Conservation (phyloP, 306 rosid species). For the Quercus engelmannii region DNA sequence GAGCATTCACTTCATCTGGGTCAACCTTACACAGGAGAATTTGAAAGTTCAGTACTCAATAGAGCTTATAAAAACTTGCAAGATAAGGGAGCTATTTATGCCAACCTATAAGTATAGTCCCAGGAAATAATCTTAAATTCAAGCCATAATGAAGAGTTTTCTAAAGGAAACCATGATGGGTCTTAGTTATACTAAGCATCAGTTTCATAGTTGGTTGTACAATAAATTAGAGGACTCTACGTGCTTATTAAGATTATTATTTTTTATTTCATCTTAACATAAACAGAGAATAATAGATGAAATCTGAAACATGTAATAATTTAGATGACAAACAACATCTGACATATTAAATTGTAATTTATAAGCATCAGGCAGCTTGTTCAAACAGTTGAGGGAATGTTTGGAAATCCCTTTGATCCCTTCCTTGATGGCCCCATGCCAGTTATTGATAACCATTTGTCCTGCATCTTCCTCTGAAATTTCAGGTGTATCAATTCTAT, state of each 20-base stretch:
- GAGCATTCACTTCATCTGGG: slow-evolving; percentile 77
- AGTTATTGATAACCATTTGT: no score
- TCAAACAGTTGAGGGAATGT: no score
- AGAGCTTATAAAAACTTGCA: background rate
- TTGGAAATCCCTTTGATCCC: no score
- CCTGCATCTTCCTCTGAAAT: background rate
- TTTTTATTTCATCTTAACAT: background rate
- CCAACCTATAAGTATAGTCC: background rate
- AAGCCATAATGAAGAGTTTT: background rate
- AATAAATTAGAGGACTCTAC: background rate
- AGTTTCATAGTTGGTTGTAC: background rate
- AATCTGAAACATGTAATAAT: background rate
- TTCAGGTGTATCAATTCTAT: background rate
- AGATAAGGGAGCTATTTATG: background rate
- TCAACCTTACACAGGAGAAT: slow-evolving; percentile 52
- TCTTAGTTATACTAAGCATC: background rate
- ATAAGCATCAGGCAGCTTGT: background rate
- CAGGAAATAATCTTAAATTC: background rate
- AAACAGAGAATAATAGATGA: background rate
- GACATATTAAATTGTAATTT: background rate
- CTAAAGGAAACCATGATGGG: background rate
- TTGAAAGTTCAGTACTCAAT: background rate
- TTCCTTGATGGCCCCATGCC: no score
- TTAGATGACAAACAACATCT: background rate
- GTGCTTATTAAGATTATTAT: background rate